Evolutionary conservation across 495 filamentous ascomycete species (phyloP), one percentile per base, ranked within the genome.

Genomic region (Lasiosphaeria hispida): DNA sequence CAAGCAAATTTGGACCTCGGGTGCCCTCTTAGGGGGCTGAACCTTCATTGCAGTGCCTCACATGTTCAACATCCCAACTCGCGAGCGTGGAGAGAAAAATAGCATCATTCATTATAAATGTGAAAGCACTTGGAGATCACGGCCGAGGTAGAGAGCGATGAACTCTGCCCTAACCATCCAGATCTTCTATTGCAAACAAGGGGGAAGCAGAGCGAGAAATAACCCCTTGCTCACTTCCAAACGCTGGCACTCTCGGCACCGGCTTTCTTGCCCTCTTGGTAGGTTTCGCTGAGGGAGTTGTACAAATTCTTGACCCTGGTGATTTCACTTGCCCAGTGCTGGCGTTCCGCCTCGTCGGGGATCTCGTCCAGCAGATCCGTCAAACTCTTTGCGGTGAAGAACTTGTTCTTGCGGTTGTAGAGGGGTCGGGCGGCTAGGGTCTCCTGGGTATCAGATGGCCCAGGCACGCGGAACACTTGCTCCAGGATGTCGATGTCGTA

Each of bases 401-500:
- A 76, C 58, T 72, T 75, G 61, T 76, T 76, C 17, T 48, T 58
- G 3, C 64, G 55, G 47, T 76, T 76, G 48, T 76, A 76, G 15
- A 76, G 64, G 44, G 67, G 67, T 13, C 73, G 55, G 1, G 57
- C 62, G 1, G 53, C 61, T 7, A 73, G 49, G 0, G 64, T 59
- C 37, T 63, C 62, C 1, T 50, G 45, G 0, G 56, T 64, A 18
- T 74, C 72, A 7, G 55, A 43, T 1, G 67, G 60, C 0, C 55
- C 65, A 1, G 65, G 66, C 0, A 76, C 73, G 3, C 69, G 62
- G 55, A 76, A 76, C 8, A 76, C 72, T 43, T 75, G 55, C 60
- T 75, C 69, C 23, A 76, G 40, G 41, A 76, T 75, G 43, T 76
- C 67, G 38, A 74, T 76, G 43, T 75, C 73, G 60, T 76, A 70